Percentiles rank a stretch among this genome's conserved stretches.
phyloP scores from a whole-genome alignment of 2,329 filamentous ascomycete genomes.

The Fusarium sarcochroum region DNA sequence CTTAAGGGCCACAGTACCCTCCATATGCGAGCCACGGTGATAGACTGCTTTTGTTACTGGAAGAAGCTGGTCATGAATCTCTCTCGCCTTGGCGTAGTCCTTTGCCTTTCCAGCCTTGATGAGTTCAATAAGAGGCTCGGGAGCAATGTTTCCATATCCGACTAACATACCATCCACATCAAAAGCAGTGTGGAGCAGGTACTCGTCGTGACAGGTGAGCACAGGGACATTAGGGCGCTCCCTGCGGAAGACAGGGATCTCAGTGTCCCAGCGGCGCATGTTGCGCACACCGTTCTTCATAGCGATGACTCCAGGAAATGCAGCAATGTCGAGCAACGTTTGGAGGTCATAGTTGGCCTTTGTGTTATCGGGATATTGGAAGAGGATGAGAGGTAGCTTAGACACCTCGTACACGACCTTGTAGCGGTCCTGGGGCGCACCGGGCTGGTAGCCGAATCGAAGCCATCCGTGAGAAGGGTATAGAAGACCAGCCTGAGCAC shows the following conservation, averaged over 20 bases:
- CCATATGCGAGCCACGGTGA: slow-evolving; percentile 68
- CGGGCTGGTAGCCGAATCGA: slow-evolving; percentile 67
- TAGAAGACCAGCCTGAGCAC: slow-evolving; percentile 64
- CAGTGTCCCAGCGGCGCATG: slow-evolving; percentile 70
- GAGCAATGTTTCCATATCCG: slow-evolving; percentile 68
- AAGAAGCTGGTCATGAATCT: slow-evolving; percentile 64
- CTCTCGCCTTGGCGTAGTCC: slow-evolving; percentile 63
- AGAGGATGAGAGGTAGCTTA: slow-evolving; percentile 64
- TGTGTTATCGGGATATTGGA: slow-evolving; percentile 68
- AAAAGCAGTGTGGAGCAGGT: slow-evolving; percentile 65
- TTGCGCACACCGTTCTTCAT: slow-evolving; percentile 71
- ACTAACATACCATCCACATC: slow-evolving; percentile 68
- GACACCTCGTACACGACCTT: slow-evolving; percentile 64
- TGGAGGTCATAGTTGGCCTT: slow-evolving; percentile 66
- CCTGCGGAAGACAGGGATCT: slow-evolving; percentile 66
- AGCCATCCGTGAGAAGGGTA: slow-evolving; percentile 69
- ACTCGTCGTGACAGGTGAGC: slow-evolving; percentile 67
- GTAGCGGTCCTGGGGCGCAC: slow-evolving; percentile 67
- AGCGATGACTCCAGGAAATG: slow-evolving; percentile 66
- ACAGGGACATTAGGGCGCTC: slow-evolving; percentile 65
- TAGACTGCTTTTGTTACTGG: slow-evolving; percentile 68
- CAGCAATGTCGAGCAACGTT: slow-evolving; percentile 66
- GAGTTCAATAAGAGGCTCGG: slow-evolving; percentile 64
- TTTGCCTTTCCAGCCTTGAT: slow-evolving; percentile 65
- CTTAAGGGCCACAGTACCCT: slow-evolving; percentile 66